Percentiles rank a stretch among this genome's conserved stretches.
Conservation (phyloP, 75 land plant species). For the Isoetes taiwanensis region DNA sequence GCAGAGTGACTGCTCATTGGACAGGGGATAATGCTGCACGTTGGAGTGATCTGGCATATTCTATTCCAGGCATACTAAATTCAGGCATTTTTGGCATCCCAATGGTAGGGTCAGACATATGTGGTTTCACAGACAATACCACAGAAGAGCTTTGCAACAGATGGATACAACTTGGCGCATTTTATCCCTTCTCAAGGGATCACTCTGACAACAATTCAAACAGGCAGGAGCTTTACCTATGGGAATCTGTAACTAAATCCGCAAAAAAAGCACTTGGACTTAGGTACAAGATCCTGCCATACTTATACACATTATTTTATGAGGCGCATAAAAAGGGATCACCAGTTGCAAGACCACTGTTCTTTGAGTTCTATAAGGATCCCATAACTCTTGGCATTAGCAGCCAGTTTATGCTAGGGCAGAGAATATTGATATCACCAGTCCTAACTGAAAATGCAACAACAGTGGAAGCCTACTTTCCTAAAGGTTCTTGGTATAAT, state of each 20-base stretch:
- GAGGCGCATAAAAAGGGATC: conserved; percentile 13
- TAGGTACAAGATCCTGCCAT: conserved; percentile 15
- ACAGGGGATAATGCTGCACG: conserved; percentile 19
- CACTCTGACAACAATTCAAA: not conserved
- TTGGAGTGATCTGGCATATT: conserved; percentile 14
- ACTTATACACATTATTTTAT: conserved; percentile 11
- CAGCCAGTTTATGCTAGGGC: conserved; percentile 12
- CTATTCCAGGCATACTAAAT: conserved; percentile 9
- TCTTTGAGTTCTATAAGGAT: conserved; percentile 12
- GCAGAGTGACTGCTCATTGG: conserved; percentile 15
- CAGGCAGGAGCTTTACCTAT: conserved; percentile 12
- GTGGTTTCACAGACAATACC: conserved; percentile 8
- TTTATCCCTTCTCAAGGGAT: conserved; percentile 16
- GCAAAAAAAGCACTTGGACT: conserved; percentile 1
- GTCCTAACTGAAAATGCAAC: not conserved
- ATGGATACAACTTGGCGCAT: conserved; percentile 17
- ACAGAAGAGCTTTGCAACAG: conserved; percentile 17
- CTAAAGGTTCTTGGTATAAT: conserved; percentile 17
- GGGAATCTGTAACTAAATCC: conserved; percentile 10
- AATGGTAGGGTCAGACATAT: conserved; percentile 23
- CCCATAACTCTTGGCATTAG: not conserved
- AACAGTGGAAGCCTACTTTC: conserved; percentile 14
- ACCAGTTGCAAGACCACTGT: conserved; percentile 12
- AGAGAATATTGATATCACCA: conserved; percentile 12
- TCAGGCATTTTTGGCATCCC: conserved; percentile 20